Evolutionary conservation across 257 asterid species (phyloP).

Genomic region (Forsythia suspensa): DNA sequence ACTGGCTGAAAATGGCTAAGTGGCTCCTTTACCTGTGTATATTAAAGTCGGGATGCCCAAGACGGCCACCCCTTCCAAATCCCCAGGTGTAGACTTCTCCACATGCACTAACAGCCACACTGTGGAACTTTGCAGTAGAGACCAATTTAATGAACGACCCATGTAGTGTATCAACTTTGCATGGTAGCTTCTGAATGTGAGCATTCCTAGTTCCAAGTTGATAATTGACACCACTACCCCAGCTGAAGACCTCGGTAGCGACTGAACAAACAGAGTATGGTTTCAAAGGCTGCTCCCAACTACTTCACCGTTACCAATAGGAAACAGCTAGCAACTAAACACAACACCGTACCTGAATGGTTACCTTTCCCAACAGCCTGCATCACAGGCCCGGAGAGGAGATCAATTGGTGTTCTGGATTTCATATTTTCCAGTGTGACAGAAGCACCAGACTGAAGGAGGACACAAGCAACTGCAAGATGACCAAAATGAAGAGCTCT

Average conservation of each 20-base stretch:
- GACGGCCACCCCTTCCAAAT: slow-evolving; percentile 98
- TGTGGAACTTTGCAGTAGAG: slow-evolving; percentile 95
- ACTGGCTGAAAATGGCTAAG: neutral
- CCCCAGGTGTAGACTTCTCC: slow-evolving; percentile 99
- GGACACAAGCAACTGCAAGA: slow-evolving; percentile 90
- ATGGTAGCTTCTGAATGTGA: slow-evolving; percentile 91
- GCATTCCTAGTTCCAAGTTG: slow-evolving; percentile 99
- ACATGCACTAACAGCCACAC: slow-evolving; percentile 78
- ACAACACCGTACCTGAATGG: slow-evolving; percentile 47
- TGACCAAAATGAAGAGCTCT: slow-evolving; percentile 97
- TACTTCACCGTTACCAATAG: slow-evolving; percentile 14
- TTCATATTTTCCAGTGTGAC: slow-evolving; percentile 78
- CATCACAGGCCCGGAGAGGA: slow-evolving; percentile 85
- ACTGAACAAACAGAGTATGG: slow-evolving; percentile 38
- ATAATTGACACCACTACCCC: slow-evolving; percentile 99
- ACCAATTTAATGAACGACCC: slow-evolving; percentile 64
- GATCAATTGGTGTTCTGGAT: slow-evolving; percentile 83
- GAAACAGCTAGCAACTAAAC: slow-evolving; percentile 6
- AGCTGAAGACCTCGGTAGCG: slow-evolving; percentile 89
- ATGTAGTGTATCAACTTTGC: slow-evolving; percentile 91
- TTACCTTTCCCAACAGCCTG: slow-evolving; percentile 59
- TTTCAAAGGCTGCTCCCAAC: slow-evolving; percentile 17
- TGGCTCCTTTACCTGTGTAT: slow-evolving; percentile 71
- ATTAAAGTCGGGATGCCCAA: slow-evolving; percentile 96
- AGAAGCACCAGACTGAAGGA: slow-evolving; percentile 78